Evolutionary conservation across 2,329 filamentous ascomycete species (phyloP).

Genomic region (Aureobasidium sp.): DNA sequence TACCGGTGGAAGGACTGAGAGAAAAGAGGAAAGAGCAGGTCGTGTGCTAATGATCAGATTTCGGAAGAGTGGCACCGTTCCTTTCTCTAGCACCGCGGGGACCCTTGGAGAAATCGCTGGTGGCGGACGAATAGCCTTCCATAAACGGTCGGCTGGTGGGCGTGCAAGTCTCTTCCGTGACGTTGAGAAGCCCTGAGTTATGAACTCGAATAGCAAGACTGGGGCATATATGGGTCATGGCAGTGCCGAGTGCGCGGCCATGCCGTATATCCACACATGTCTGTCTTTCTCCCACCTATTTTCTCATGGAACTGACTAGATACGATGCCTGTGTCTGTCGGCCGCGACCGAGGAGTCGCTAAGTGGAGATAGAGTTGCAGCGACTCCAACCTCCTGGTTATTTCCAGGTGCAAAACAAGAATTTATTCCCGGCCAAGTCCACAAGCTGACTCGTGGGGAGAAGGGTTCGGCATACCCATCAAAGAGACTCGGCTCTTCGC

Average conservation of each 20-base stretch:
- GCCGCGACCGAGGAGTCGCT: neutral
- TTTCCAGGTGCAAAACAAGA: neutral
- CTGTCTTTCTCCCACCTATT: neutral
- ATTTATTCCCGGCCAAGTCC: neutral
- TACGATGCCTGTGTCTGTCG: neutral
- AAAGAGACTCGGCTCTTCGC: neutral
- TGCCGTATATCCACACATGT: neutral
- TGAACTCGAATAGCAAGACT: neutral
- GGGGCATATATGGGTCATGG: neutral
- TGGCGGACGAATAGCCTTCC: neutral
- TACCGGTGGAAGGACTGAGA: neutral
- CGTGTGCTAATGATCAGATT: neutral
- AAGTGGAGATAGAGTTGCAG: constrained; percentile 11
- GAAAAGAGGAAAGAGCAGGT: neutral
- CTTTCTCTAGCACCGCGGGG: constrained; percentile 1
- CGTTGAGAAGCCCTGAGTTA: neutral
- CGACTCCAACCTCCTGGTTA: neutral
- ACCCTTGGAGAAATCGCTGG: neutral
- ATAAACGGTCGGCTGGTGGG: neutral
- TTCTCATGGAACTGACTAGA: neutral
- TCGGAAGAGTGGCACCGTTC: constrained; percentile 6
- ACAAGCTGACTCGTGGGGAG: neutral
- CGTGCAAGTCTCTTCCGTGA: neutral
- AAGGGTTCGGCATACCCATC: neutral
- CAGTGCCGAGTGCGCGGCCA: neutral